These are phyloP conservation scores for Suillus sp. DNA, from an alignment of 768 basidiomycete species.

Conservation along the genomic window DNA sequence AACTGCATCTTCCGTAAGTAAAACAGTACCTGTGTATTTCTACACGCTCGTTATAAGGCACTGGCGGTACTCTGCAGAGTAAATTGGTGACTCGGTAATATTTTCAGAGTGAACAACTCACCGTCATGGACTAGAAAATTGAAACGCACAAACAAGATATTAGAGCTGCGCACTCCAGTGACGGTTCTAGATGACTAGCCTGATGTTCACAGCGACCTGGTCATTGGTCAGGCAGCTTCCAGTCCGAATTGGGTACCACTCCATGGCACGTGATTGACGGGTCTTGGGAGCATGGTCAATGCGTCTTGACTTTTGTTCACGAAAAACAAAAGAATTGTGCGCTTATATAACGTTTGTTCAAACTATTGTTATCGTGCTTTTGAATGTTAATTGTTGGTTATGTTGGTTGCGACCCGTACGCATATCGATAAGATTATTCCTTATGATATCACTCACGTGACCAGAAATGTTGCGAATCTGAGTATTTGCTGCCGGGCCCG, in stretches of 20 bases:
- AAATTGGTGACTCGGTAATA: neutral
- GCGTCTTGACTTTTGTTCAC: neutral
- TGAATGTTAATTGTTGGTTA: neutral
- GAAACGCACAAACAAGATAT: neutral
- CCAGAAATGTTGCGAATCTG: neutral
- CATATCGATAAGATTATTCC: neutral
- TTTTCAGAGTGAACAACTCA: neutral
- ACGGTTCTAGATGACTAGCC: neutral
- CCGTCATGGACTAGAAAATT: neutral
- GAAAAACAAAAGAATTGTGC: neutral
- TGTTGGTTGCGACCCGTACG: neutral
- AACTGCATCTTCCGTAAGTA: conserved; percentile 21
- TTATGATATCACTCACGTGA: conserved; percentile 3
- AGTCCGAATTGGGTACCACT: neutral
- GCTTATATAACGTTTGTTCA: neutral
- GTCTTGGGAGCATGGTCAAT: neutral
- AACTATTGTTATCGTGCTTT: neutral
- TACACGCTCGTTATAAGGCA: neutral
- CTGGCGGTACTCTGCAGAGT: neutral
- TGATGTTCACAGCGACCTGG: neutral
- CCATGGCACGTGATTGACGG: neutral
- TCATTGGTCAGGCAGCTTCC: neutral
- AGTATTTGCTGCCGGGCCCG: neutral
- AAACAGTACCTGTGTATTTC: neutral
- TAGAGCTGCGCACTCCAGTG: neutral